phyloP scores from a whole-genome alignment of 2,329 filamentous ascomycete species.

The Neonectria ditissima region DNA sequence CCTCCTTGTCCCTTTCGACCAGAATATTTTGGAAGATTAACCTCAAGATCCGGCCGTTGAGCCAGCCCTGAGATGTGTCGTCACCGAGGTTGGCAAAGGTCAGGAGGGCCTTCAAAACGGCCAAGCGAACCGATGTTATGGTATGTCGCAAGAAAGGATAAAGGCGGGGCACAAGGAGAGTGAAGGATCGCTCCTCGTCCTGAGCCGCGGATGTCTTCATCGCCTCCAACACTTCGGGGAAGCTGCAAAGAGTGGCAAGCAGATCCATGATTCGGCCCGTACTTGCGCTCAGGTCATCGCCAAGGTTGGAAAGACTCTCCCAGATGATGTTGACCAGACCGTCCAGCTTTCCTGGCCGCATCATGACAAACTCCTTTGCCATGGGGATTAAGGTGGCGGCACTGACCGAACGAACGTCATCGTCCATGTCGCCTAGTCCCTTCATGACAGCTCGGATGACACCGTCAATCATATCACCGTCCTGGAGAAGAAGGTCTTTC shows the following conservation, averaged over 20 bases:
- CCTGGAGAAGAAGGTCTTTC: conserved; percentile 88
- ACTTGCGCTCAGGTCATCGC: conserved; percentile 95
- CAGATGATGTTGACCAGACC: conserved; percentile 93
- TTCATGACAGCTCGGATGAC: conserved; percentile 95
- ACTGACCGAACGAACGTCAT: conserved; percentile 96
- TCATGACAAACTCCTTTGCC: conserved; percentile 90
- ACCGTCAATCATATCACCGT: conserved; percentile 89
- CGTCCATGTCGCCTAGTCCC: conserved; percentile 88
- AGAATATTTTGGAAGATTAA: conserved; percentile 95
- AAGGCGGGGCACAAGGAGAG: conserved; percentile 88
- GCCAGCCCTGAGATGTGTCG: conserved; percentile 86
- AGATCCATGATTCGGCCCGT: conserved; percentile 99
- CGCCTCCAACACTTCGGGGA: conserved; percentile 89
- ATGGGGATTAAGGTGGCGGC: conserved; percentile 98
- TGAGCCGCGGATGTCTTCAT: conserved; percentile 91
- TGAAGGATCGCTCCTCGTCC: conserved; percentile 90
- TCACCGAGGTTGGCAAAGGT: conserved; percentile 92
- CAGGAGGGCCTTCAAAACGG: conserved; percentile 89
- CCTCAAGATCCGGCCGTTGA: conserved; percentile 88
- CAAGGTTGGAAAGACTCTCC: conserved; percentile 96
- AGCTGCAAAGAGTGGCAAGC: conserved; percentile 93
- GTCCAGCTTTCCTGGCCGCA: conserved; percentile 82
- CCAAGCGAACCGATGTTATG: conserved; percentile 93
- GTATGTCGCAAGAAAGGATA: conserved; percentile 98
- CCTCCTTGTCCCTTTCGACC: conserved; percentile 88